Evolutionary conservation across 2,329 filamentous ascomycete genomes (phyloP).

Genomic region (Apiospora aurea): DNA sequence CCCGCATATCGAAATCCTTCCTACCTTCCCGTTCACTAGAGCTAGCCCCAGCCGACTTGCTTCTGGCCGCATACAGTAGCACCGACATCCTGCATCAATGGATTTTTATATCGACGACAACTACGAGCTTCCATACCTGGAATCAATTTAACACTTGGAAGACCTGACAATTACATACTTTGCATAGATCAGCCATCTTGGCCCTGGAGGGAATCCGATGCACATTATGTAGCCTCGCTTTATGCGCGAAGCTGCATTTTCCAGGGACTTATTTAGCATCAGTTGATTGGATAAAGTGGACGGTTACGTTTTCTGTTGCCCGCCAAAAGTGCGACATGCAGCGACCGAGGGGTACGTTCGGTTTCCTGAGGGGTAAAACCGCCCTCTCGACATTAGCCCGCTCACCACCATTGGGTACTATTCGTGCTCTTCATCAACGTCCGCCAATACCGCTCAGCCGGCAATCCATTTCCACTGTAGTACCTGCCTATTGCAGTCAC

Average conservation of each 20-base stretch:
- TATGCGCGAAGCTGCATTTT: neutral
- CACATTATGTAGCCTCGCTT: neutral
- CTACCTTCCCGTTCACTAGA: too few relatives aligned
- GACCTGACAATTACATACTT: neutral
- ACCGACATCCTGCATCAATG: too few relatives aligned
- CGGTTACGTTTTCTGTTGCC: neutral
- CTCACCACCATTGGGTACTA: too few relatives aligned
- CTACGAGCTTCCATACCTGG: neutral
- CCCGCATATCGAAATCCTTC: too few relatives aligned
- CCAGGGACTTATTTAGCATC: neutral
- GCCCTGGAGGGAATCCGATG: neutral
- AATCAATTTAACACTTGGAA: neutral
- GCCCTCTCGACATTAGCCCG: too few relatives aligned
- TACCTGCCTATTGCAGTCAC: conserved; percentile 7
- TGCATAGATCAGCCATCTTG: neutral
- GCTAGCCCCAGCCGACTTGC: too few relatives aligned
- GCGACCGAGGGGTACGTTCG: too few relatives aligned
- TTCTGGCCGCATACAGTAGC: too few relatives aligned
- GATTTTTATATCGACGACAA: too few relatives aligned
- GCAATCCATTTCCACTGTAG: neutral
- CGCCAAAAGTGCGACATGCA: neutral
- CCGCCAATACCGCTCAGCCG: conserved; percentile 1
- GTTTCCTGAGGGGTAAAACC: too few relatives aligned
- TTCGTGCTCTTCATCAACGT: neutral
- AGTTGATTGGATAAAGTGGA: neutral